Evolutionary conservation across 768 basidiomycete genomes (phyloP).

Genomic region (Boletales sp.): DNA sequence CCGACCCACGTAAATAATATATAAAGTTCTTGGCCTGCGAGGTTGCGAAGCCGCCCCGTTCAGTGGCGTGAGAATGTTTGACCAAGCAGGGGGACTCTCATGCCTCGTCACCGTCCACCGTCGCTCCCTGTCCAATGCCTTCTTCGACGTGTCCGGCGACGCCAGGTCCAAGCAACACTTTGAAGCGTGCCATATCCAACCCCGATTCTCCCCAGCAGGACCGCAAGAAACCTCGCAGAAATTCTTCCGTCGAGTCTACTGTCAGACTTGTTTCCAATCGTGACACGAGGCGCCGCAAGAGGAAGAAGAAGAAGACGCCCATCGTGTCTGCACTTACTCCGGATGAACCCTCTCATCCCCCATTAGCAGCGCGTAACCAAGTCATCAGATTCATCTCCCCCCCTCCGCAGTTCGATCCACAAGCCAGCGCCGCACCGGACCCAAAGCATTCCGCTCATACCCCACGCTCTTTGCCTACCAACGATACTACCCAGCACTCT

Average conservation of each 20-base stretch:
- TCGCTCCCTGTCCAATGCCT: slow-evolving; percentile 18
- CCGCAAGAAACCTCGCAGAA: slow-evolving; percentile 23
- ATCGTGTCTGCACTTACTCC: slow-evolving; percentile 10
- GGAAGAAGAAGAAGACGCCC: slow-evolving; percentile 27
- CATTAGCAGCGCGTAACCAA: slow-evolving; percentile 22
- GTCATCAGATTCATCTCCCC: slow-evolving; percentile 25
- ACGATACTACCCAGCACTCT: not conserved
- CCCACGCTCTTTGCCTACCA: not conserved
- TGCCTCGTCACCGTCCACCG: not conserved
- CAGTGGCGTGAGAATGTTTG: slow-evolving; percentile 26
- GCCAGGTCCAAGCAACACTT: slow-evolving; percentile 11
- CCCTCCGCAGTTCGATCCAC: slow-evolving; percentile 11
- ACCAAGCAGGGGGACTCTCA: not conserved
- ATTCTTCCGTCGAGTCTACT: slow-evolving; percentile 14
- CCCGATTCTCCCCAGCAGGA: slow-evolving; percentile 15
- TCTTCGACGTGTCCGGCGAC: slow-evolving; percentile 19
- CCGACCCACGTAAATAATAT: no score
- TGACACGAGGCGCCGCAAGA: slow-evolving; percentile 26
- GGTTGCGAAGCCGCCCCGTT: no score
- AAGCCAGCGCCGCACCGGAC: not conserved
- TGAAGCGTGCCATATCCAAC: slow-evolving; percentile 26
- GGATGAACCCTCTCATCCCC: slow-evolving; percentile 13
- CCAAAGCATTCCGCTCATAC: not conserved
- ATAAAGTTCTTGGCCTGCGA: no score
- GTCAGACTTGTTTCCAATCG: slow-evolving; percentile 17